Evolutionary conservation across 495 filamentous ascomycete genomes (phyloP), one percentile per base, ranked within the genome.

Genomic region (Lichina pygmaea): DNA sequence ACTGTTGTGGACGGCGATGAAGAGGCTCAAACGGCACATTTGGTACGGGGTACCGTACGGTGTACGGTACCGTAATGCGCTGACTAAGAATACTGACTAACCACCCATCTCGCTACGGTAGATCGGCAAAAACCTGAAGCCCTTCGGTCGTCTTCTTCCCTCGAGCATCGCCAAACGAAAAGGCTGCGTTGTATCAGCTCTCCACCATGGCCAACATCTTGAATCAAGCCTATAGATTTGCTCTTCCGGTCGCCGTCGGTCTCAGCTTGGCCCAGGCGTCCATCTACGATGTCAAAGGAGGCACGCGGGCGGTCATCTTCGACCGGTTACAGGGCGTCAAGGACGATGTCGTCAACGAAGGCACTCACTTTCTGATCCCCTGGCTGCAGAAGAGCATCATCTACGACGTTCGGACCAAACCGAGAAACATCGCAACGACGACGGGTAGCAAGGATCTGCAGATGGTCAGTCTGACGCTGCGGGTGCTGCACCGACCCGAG

Each of bases 371-470:
- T 64, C 66, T 95, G 41, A 60, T 99, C 40, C 89, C 89, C 1
- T 99, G 89, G 89, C 63, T 99, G 56, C 89, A 99, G 58, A 76
- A 75, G 65, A 77, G 77, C 51, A 91, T 99, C 61, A 67, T 93
- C 59, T 99, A 89, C 65, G 89, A 99, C 66, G 91, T 99, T 49
- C 81, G 89, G 49, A 95, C 89, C 40, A 91, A 91, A 71, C 89
- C 89, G 43, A 71, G 89, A 53, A 93, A 86, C 57, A 94, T 99
- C 62, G 77, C 76, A 12, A 99, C 89, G n/a, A 95, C 86, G 11
- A 99, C 89, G 9, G 89, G 89, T 46, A 85, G 78, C 69, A 99
- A 99, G 72, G 89, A 99, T 64, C 60, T 99, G 62, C 89, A 99
- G 72, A 99, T 99, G 89, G 89, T 99, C 58, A 93, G 81, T 70